These are phyloP conservation scores for Trypanosoma grayi DNA, from an alignment of 208 protist genomes.

Conservation along the genomic window DNA sequence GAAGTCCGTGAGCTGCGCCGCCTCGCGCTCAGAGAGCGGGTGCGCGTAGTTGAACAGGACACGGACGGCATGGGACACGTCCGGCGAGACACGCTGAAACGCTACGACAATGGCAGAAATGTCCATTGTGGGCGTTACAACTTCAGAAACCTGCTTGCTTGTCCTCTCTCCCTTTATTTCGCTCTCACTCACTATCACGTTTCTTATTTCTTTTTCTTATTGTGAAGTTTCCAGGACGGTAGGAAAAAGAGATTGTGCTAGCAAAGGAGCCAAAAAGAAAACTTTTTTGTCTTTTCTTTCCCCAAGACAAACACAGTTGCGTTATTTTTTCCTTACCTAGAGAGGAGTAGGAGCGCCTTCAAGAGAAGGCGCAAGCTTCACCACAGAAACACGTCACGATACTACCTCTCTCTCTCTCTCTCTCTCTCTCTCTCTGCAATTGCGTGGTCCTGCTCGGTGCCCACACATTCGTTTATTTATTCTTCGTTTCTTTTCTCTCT, in stretches of 20 bases:
- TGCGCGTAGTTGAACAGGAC: constrained; percentile 70
- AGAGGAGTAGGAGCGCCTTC: no score
- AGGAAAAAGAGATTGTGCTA: constrained; percentile 7
- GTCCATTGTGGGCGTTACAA: constrained; percentile 74
- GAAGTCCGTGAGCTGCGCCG: constrained; percentile 49
- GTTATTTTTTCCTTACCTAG: no score
- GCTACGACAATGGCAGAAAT: constrained; percentile 39
- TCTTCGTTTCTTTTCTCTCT: neutral
- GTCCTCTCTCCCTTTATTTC: constrained; percentile 7
- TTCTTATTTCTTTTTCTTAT: no score
- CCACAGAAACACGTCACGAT: neutral
- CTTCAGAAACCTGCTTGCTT: no score
- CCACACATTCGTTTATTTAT: constrained; percentile 2
- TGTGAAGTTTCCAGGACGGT: constrained; percentile 1
- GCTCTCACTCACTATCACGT: no score
- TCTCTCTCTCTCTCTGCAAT: neutral
- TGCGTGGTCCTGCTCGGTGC: no score
- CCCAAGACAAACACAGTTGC: constrained; percentile 23
- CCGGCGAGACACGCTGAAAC: constrained; percentile 42
- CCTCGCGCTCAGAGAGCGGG: constrained; percentile 74
- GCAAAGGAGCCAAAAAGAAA: constrained; percentile 20
- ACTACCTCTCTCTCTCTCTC: neutral
- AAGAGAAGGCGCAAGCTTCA: neutral
- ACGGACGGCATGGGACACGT: constrained; percentile 34
- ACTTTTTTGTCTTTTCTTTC: constrained; percentile 15